Evolutionary conservation across 495 filamentous ascomycete genomes (phyloP), one percentile per base, ranked within the genome.

Genomic region (Saxophila tyrrhenica): DNA sequence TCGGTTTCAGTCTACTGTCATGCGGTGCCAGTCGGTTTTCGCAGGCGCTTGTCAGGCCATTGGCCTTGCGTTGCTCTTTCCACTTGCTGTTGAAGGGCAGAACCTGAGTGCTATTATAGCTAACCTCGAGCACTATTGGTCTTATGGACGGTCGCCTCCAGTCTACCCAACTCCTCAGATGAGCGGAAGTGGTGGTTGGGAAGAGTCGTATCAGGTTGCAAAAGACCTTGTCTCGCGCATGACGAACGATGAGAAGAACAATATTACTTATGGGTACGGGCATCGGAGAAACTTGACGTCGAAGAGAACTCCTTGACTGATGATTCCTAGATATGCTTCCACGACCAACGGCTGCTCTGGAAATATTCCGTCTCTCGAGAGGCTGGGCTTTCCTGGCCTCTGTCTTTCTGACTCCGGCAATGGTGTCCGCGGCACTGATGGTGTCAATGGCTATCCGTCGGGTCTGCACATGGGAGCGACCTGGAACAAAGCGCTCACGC

Each of bases 261-360:
- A 62, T 25, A 59, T 62, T 25, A 62, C 58, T 7, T 50, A 45
- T 11, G 58, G 58, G 24, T 55, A 70, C 69, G 2, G 48, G n/a
- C n/a, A 64, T 16, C 80, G n/a, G 10, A 2, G 7, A 15, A 25
- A 49, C 15, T 23, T 48, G 24, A 41, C 7, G 2, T 44, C 58
- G 1, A 45, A n/a, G n/a, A n/a, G n/a, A n/a, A n/a, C n/a, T 57
- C 69, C 71, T 32, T 79, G 80, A 20, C 75, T 70, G 80, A 77
- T 25, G 76, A 68, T 23, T 25, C 23, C n/a, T 52, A 42, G 55
- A 53, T 35, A 35, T 35, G 29, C 29, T 13, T 35, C 29, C 7
- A 35, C 29, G 29, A 35, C 29, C 25, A 24, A 24, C 15, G n/a
- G 20, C 39, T 59, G 56, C 41, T 44, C 53, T 17, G 56, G 53